Conservation (phyloP, 768 basidiomycete genomes). For the Amyloporia xantha region DNA sequence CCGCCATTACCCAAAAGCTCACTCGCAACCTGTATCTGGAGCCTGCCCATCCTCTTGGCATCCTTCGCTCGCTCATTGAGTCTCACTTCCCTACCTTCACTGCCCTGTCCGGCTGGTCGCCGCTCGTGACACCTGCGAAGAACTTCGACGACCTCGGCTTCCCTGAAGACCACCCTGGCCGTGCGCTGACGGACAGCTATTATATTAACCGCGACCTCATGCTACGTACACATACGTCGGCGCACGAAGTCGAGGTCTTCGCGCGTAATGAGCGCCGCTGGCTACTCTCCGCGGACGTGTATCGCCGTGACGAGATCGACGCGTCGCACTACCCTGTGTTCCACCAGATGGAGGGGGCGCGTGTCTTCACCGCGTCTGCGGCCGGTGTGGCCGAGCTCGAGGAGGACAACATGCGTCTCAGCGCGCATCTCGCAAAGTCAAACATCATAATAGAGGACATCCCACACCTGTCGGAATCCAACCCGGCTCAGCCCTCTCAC, state of each 20-base stretch:
- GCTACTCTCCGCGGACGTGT: conserved; percentile 95
- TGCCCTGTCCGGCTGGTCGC: conserved; percentile 72
- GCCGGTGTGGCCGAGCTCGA: conserved; percentile 55
- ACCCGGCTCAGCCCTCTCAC: conserved; percentile 77
- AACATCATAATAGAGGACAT: conserved; percentile 87
- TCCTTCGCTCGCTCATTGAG: conserved; percentile 79
- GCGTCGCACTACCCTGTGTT: conserved; percentile 95
- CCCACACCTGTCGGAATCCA: conserved; percentile 61
- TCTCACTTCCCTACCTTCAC: conserved; percentile 72
- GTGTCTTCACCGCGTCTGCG: conserved; percentile 61
- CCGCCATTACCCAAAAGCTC: conserved; percentile 79
- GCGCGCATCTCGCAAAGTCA: conserved; percentile 51
- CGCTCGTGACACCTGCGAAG: conserved; percentile 82
- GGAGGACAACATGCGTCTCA: conserved; percentile 64
- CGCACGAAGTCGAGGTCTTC: conserved; percentile 95
- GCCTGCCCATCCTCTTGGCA: conserved; percentile 79
- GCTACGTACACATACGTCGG: conserved; percentile 97
- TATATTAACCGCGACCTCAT: conserved; percentile 88
- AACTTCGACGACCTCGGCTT: conserved; percentile 98
- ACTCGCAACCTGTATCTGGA: conserved; percentile 68
- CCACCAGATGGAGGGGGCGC: conserved; percentile 96
- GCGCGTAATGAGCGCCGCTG: conserved; percentile 68
- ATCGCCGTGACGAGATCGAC: conserved; percentile 97
- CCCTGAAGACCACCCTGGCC: conserved; percentile 87
- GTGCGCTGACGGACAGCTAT: conserved; percentile 87